phyloP scores from a whole-genome alignment of 2,329 filamentous ascomycete species.

The Orbilia quercus region DNA sequence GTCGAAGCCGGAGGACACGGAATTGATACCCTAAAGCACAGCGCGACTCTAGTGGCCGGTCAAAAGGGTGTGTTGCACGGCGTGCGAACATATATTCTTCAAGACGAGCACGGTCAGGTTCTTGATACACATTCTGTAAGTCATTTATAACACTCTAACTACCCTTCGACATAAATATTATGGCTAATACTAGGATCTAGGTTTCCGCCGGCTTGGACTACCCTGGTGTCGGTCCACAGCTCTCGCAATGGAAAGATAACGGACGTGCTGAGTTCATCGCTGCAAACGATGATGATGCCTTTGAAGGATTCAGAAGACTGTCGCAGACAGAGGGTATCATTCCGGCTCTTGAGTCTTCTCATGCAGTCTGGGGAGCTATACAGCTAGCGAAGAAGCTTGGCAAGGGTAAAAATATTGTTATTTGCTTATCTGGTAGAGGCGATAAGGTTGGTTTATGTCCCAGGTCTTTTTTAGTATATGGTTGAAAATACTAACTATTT shows the following conservation, averaged over 20 bases:
- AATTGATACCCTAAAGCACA: constrained; percentile 84
- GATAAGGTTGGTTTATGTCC: constrained; percentile 76
- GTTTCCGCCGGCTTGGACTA: constrained; percentile 96
- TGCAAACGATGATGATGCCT: constrained; percentile 90
- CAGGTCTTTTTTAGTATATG: no score
- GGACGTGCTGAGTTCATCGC: constrained; percentile 87
- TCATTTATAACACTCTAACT: constrained; percentile 1
- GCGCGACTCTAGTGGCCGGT: constrained; percentile 86
- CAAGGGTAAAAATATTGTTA: constrained; percentile 88
- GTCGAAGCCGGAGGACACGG: constrained; percentile 97
- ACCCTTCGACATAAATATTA: not conserved
- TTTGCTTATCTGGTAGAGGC: constrained; percentile 90
- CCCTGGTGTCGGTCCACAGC: constrained; percentile 92
- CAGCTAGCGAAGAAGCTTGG: constrained; percentile 92
- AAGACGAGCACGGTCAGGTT: constrained; percentile 93
- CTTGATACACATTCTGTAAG: constrained; percentile 84
- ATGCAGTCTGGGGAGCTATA: constrained; percentile 89
- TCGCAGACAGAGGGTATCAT: constrained; percentile 95
- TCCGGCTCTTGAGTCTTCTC: constrained; percentile 90
- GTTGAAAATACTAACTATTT: constrained; percentile 3
- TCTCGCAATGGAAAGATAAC: constrained; percentile 91
- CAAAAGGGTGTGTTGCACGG: constrained; percentile 94
- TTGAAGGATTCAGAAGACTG: constrained; percentile 85
- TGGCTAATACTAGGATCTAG: constrained; percentile 14
- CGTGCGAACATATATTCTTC: constrained; percentile 93